Conservation (phyloP, 2,329 filamentous ascomycete genomes). For the Lomentospora prolificans region DNA sequence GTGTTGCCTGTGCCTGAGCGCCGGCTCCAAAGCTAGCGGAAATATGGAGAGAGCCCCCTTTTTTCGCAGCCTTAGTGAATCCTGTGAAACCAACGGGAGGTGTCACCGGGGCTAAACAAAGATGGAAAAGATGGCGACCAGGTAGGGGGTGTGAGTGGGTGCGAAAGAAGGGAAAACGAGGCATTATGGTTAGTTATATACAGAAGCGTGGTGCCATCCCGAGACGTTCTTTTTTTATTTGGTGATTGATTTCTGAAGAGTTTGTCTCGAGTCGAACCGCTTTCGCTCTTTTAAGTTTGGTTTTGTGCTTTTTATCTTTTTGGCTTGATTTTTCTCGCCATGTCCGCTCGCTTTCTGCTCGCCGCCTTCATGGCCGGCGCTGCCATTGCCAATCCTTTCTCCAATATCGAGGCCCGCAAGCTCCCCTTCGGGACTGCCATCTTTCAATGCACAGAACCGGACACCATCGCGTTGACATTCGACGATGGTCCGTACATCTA, state of each 20-base stretch:
- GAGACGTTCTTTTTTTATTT: not conserved
- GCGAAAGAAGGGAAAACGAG: too few relatives aligned
- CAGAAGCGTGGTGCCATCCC: too few relatives aligned
- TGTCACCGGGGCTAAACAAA: too few relatives aligned
- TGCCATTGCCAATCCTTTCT: not conserved
- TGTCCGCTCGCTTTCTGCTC: slow-evolving; percentile 2
- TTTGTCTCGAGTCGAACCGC: not conserved
- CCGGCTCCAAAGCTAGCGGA: too few relatives aligned
- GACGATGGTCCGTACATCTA: slow-evolving; percentile 36
- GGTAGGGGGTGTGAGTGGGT: too few relatives aligned
- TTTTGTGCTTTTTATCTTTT: not conserved
- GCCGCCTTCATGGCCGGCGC: not conserved
- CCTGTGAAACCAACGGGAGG: too few relatives aligned
- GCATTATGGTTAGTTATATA: too few relatives aligned
- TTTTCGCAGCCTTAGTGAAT: too few relatives aligned
- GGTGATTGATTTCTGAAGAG: not conserved
- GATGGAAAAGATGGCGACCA: too few relatives aligned
- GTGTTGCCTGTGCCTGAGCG: too few relatives aligned
- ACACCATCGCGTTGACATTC: slow-evolving; percentile 33
- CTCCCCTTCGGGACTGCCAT: not conserved
- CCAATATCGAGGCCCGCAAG: not conserved
- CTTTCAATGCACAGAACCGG: slow-evolving; percentile 20
- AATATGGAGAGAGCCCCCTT: too few relatives aligned
- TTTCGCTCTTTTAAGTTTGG: not conserved
- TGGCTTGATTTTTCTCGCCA: not conserved